Evolutionary conservation across 31 red algal genomes (phyloP).

Genomic region (Pterothamnion heteromorphum): DNA sequence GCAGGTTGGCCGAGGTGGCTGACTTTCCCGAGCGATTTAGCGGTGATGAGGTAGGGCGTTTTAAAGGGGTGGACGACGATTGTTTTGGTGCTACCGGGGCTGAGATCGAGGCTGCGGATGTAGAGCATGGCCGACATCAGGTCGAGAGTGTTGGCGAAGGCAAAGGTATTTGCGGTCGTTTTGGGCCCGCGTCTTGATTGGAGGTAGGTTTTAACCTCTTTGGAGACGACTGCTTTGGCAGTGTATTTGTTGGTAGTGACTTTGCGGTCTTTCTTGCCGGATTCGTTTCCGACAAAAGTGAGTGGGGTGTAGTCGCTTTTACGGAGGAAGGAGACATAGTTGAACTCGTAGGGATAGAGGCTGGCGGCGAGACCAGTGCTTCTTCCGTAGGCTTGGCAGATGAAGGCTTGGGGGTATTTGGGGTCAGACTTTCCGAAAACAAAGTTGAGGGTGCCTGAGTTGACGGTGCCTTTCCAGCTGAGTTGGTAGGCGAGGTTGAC

Average conservation of each 20-base stretch:
- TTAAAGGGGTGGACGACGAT: neutral
- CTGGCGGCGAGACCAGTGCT: neutral
- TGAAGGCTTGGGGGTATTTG: neutral
- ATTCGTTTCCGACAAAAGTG: neutral
- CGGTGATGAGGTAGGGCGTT: neutral
- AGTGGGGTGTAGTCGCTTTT: neutral
- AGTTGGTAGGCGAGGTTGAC: neutral
- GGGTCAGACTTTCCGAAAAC: neutral
- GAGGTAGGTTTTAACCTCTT: neutral
- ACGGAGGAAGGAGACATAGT: neutral
- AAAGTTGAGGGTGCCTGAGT: neutral
- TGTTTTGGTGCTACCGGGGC: neutral
- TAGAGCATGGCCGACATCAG: neutral
- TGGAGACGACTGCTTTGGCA: neutral
- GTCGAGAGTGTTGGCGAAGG: neutral
- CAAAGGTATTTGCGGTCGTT: neutral
- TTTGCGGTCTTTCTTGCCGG: neutral
- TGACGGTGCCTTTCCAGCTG: neutral
- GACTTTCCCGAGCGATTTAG: neutral
- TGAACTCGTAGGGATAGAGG: neutral
- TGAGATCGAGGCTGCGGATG: neutral
- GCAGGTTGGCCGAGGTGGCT: neutral
- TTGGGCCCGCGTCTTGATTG: neutral
- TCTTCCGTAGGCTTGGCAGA: neutral
- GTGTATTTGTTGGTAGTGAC: neutral